Base-by-base conservation (phyloP, 2,329 filamentous ascomycete species). In the Calonectria leucothoes region DNA sequence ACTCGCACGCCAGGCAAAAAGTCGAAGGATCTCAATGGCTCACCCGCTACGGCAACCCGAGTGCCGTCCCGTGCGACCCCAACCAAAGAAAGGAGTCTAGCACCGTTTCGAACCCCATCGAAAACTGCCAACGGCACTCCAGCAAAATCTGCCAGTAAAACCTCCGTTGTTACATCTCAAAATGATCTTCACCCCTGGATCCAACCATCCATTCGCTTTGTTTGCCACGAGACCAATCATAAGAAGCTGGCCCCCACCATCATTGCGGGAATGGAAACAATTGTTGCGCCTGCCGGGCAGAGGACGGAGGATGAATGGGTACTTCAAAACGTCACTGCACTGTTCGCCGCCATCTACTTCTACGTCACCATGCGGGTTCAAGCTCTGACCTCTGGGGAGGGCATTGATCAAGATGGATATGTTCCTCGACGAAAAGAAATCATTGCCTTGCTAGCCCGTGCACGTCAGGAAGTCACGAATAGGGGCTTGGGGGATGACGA, bases 211-310 rank as follows among this genome's bases (percentile, higher is more conserved):
- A 91, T 95, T 11, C 90, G 93, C 29, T 89, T 89, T 71, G 83
- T 97, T 14, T 85, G 93, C 82, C 88, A 88, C 48, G 88, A 89
- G 29, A 87, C 95, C 12, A 87, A 88, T 1, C 90, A 92, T 0
- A 88, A 90, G 8, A 88, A 87, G 5, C 89, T 95, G 4, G 91
- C 91, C 0, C 93, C 94, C 0, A 94, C 95, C 68, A 89, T 97
- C 0, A 90, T 94, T 63, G 93, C 94, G 0, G 95, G 94, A 1
- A 88, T 95, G 66, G 93, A 93, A 86, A 84, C 86, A 23, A 88
- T 91, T 63, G 78, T 87, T 14, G 81, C 83, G 1, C 86, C 87
- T 0, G 82, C 83, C 15, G 87, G 88, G n/a, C 82, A 80, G 31
- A 83, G 82, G 45, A 86, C 86, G 66, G 82, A 87, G 70, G 86